phyloP scores from a whole-genome alignment of 2,329 filamentous ascomycete species.

The Westerdykella aurantiaca region DNA sequence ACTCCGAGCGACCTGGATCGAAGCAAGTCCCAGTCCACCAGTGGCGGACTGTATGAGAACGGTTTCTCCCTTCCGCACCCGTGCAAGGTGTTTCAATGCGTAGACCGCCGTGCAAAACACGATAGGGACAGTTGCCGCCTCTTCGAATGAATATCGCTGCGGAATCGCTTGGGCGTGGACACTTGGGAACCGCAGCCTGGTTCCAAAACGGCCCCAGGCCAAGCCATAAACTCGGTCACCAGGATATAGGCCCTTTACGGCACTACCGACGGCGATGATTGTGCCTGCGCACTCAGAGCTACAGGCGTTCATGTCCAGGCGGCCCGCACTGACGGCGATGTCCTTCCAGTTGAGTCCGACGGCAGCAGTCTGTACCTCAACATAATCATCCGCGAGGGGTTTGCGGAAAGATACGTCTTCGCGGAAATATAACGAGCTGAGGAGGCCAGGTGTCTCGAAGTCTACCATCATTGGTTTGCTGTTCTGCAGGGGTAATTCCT shows the following conservation, averaged over 20 bases:
- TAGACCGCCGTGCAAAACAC: slow-evolving; percentile 21
- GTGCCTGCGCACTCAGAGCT: slow-evolving; percentile 15
- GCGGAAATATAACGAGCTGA: slow-evolving; percentile 17
- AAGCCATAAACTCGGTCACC: slow-evolving; percentile 20
- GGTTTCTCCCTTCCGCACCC: slow-evolving; percentile 8
- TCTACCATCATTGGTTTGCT: slow-evolving; percentile 3
- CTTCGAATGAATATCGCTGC: slow-evolving; percentile 18
- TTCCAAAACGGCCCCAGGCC: slow-evolving; percentile 19
- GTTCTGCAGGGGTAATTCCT: slow-evolving; percentile 1
- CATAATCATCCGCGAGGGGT: slow-evolving; percentile 11
- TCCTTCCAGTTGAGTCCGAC: slow-evolving; percentile 20
- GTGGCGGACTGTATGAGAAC: slow-evolving; percentile 17
- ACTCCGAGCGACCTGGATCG: slow-evolving; percentile 13
- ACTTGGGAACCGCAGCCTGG: slow-evolving; percentile 7
- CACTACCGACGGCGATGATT: slow-evolving; percentile 8
- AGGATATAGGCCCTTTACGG: slow-evolving; percentile 6
- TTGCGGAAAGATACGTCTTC: slow-evolving; percentile 5
- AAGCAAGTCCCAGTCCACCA: slow-evolving; percentile 16
- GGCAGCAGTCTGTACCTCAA: slow-evolving; percentile 13
- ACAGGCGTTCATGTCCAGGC: slow-evolving; percentile 10
- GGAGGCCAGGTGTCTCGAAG: slow-evolving; percentile 15
- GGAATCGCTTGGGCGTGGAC: slow-evolving; percentile 11
- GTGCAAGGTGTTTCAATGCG: slow-evolving; percentile 12
- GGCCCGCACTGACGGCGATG: slow-evolving; percentile 10
- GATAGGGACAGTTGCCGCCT: slow-evolving; percentile 21